Evolutionary conservation across 106 monocot species (phyloP).

Genomic region (Allium fistulosum): DNA sequence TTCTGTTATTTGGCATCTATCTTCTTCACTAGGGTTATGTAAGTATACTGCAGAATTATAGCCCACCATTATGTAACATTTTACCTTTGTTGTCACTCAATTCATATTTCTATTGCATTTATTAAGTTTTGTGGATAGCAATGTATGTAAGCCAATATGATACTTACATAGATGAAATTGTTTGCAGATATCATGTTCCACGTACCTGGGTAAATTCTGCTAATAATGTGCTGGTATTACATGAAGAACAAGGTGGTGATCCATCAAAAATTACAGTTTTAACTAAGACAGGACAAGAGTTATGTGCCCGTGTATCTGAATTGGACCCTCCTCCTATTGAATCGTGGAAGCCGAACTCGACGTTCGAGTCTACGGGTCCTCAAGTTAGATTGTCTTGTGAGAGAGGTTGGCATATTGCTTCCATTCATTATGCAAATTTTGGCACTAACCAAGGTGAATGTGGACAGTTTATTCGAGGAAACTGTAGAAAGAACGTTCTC

Average conservation of each 20-base stretch:
- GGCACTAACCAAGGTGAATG: slow-evolving; percentile 25
- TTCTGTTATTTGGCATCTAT: not conserved
- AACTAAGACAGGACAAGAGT: slow-evolving; percentile 17
- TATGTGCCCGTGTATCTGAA: slow-evolving; percentile 25
- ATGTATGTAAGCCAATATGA: slow-evolving; percentile 6
- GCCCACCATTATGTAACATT: too few species aligned
- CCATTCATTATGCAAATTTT: slow-evolving; percentile 22
- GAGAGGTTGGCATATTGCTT: slow-evolving; percentile 18
- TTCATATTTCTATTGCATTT: not conserved
- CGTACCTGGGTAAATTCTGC: slow-evolving; percentile 28
- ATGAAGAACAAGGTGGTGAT: slow-evolving; percentile 28
- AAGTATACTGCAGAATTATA: too few species aligned
- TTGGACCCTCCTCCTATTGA: slow-evolving; percentile 14
- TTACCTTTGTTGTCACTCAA: too few species aligned
- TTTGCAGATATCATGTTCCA: slow-evolving; percentile 20
- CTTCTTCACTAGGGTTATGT: too few species aligned
- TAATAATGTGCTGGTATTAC: slow-evolving; percentile 19
- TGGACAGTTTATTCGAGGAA: slow-evolving; percentile 21
- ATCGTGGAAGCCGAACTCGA: slow-evolving; percentile 10
- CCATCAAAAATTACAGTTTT: slow-evolving; percentile 25
- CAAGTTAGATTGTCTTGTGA: slow-evolving; percentile 16
- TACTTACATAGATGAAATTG: not conserved
- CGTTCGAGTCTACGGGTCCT: not conserved
- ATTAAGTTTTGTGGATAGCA: not conserved
- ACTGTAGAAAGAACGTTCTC: slow-evolving; percentile 14